Conservation (phyloP, 2,329 filamentous ascomycete species). For the Ophiostoma populinum region DNA sequence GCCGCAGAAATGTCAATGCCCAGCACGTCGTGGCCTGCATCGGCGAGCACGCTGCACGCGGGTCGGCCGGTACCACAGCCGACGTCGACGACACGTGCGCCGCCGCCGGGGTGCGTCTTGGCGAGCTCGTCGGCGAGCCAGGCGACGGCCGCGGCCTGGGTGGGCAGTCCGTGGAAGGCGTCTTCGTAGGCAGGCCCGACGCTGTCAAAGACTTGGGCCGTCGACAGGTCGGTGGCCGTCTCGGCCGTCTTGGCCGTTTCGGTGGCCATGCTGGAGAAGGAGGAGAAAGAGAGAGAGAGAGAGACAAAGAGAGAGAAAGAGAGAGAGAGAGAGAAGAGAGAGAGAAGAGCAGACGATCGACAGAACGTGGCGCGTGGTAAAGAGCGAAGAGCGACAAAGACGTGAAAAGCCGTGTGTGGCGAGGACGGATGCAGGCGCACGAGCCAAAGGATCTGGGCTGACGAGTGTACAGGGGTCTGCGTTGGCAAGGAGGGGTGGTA, state of each 20-base stretch:
- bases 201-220: conserved; percentile 14
- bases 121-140: conserved; percentile 14
- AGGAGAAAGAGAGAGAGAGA: not conserved
- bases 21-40: conserved; percentile 15
- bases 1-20: conserved; percentile 16
- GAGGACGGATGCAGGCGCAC: too few relatives aligned
- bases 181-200: conserved; percentile 15
- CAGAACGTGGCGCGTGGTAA: too few relatives aligned
- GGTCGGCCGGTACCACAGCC: conserved; percentile 17
- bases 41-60: conserved; percentile 13
- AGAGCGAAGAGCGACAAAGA: too few relatives aligned
- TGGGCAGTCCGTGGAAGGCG: conserved; percentile 13
- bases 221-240: conserved; percentile 6
- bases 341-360: too few relatives aligned
- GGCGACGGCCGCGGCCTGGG: conserved; percentile 12
- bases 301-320: not conserved
- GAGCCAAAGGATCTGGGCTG: too few relatives aligned
- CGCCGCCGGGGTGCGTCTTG: not conserved
- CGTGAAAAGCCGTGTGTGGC: too few relatives aligned
- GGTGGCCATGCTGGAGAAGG: not conserved
- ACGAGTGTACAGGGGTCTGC: too few relatives aligned
- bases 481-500: too few relatives aligned
- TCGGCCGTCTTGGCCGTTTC: not conserved
- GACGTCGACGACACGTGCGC: conserved; percentile 13
- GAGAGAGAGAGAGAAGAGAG: not conserved